Percentiles rank a stretch among this genome's conserved stretches.
Conservation (phyloP, 495 filamentous ascomycete species). For the Hypoxylon fragiforme region DNA sequence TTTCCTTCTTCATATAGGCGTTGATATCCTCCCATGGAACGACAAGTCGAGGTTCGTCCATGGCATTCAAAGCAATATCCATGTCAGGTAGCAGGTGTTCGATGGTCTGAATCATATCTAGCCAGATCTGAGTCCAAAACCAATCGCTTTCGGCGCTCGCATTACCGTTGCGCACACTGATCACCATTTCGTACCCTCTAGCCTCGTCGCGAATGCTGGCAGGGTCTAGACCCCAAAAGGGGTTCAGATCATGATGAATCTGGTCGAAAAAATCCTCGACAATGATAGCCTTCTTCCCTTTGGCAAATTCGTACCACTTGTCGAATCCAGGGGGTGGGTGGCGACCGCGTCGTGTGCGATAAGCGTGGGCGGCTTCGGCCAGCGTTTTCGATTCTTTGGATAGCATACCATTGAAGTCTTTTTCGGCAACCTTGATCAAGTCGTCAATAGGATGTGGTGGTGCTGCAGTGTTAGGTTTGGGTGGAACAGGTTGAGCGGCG, state of each 20-base stretch:
- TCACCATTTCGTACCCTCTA: constrained; percentile 59
- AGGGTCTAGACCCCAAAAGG: constrained; percentile 69
- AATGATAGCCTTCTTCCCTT: constrained; percentile 59
- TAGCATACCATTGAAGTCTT: constrained; percentile 43
- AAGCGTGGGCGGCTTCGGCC: constrained; percentile 61
- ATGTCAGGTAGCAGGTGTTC: constrained; percentile 68
- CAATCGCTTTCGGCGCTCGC: constrained; percentile 56
- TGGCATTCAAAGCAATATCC: constrained; percentile 68
- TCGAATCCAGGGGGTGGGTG: constrained; percentile 76
- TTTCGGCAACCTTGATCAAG: constrained; percentile 48
- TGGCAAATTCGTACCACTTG: constrained; percentile 68
- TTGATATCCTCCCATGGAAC: constrained; percentile 69
- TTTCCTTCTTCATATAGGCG: constrained; percentile 57
- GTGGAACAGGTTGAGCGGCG: constrained; percentile 14
- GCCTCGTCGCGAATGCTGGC: constrained; percentile 57
- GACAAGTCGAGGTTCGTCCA: constrained; percentile 70
- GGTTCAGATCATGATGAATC: constrained; percentile 69
- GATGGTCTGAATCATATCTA: constrained; percentile 59
- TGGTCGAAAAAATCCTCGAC: constrained; percentile 76
- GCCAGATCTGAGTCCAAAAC: constrained; percentile 68
- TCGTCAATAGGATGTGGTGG: constrained; percentile 56
- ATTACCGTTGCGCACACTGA: constrained; percentile 61
- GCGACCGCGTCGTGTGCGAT: constrained; percentile 63
- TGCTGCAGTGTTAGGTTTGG: constrained; percentile 19
- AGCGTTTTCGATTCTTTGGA: constrained; percentile 54